phyloP scores from a whole-genome alignment of 192 early-diverging fungal species.

The Coemansia sp. region DNA sequence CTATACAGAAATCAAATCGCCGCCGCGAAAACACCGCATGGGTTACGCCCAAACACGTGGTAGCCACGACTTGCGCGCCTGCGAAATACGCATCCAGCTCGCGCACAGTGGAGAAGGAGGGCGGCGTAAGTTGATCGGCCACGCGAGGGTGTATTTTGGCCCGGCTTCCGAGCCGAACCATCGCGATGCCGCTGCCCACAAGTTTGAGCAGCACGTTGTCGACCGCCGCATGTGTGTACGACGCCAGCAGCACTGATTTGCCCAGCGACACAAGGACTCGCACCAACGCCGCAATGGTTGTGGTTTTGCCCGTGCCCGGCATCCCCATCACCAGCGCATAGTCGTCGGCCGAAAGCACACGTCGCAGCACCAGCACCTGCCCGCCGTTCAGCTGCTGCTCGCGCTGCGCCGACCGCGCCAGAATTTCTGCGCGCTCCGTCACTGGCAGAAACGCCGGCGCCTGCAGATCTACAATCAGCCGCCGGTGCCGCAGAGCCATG shows the following conservation, averaged over 20 bases:
- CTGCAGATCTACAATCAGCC: conserved; percentile 78
- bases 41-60: conserved; percentile 84
- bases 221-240: conserved; percentile 91
- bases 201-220: conserved; percentile 92
- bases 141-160: conserved; percentile 62
- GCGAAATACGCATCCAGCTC: conserved; percentile 64
- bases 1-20: conserved; percentile 92
- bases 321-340: conserved; percentile 92
- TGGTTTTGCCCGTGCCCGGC: conserved; percentile 97
- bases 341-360: conserved; percentile 75
- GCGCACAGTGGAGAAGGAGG: conserved; percentile 57
- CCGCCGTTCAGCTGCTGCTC: conserved; percentile 65
- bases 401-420: conserved; percentile 15
- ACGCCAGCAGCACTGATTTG: conserved; percentile 80
- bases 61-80: conserved; percentile 70
- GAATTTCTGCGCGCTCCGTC: conserved; percentile 18
- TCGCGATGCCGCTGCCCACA: conserved; percentile 56
- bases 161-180: conserved; percentile 74
- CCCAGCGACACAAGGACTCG: conserved; percentile 62
- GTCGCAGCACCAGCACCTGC: conserved; percentile 67
- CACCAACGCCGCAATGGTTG: conserved; percentile 80
- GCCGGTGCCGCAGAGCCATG: conserved; percentile 59
- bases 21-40: conserved; percentile 74
- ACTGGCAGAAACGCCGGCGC: conserved; percentile 62
- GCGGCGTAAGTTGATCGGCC: conserved; percentile 30